phyloP scores from a whole-genome alignment of 2,329 filamentous ascomycete genomes.

The Talaromyces sp. region DNA sequence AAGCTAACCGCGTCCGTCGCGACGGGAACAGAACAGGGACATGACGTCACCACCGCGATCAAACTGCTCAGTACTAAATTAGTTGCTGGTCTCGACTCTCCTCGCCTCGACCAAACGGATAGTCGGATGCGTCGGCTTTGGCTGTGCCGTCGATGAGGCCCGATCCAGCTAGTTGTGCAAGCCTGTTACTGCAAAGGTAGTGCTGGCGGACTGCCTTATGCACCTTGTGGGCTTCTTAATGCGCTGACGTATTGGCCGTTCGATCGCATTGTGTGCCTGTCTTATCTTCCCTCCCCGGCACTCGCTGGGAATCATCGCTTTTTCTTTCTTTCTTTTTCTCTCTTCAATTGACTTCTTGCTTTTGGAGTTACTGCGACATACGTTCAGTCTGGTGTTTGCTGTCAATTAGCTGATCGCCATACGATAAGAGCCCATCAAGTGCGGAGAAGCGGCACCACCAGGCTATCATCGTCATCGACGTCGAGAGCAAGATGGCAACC shows the following conservation, averaged over 20 bases:
- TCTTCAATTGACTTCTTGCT: neutral
- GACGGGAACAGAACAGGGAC: neutral
- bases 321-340: neutral
- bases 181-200: neutral
- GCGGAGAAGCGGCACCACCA: neutral
- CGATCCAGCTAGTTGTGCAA: neutral
- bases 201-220: neutral
- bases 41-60: neutral
- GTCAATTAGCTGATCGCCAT: neutral
- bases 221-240: neutral
- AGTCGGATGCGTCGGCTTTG: neutral
- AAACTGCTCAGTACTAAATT: too few species aligned
- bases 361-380: neutral
- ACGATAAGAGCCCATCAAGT: neutral
- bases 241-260: neutral
- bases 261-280: neutral
- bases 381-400: neutral
- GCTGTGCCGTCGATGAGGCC: neutral
- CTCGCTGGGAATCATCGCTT: neutral
- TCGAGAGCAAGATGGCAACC: conserved; percentile 19
- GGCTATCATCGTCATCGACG: neutral
- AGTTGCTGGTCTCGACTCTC: too few species aligned
- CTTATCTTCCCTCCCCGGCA: neutral
- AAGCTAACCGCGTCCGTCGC: neutral
- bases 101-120: too few species aligned